Percentiles rank a stretch among this genome's conserved stretches.
phyloP scores from a whole-genome alignment of 2,329 filamentous ascomycete genomes.

The Ilyonectria sp. region DNA sequence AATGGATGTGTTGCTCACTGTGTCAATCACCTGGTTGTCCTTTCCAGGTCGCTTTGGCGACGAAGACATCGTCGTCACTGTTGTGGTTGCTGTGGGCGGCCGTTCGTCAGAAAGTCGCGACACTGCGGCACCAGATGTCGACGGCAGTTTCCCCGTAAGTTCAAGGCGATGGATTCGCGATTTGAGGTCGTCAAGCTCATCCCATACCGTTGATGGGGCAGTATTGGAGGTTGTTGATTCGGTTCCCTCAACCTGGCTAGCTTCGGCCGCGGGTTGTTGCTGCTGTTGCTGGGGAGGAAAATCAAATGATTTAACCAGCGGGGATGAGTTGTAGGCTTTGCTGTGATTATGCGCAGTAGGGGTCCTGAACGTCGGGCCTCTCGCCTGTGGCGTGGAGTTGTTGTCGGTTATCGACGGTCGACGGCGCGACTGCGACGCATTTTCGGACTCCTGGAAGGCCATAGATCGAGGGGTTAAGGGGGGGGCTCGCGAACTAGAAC shows the following conservation, averaged over 20 bases:
- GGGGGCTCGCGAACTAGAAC: constrained; percentile 57
- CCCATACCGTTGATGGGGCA: constrained; percentile 95
- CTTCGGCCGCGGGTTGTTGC: constrained; percentile 42
- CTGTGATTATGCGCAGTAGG: constrained; percentile 43
- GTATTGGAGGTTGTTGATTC: constrained; percentile 92
- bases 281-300: constrained; percentile 46
- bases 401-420: constrained; percentile 66
- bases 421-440: constrained; percentile 50
- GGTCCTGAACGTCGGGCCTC: constrained; percentile 61
- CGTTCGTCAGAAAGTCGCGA: constrained; percentile 83
- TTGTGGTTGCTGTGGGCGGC: constrained; percentile 91
- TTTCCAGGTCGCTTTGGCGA: constrained; percentile 80
- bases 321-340: constrained; percentile 71
- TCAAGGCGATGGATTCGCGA: constrained; percentile 93
- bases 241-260: constrained; percentile 73
- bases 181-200: constrained; percentile 96
- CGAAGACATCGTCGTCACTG: constrained; percentile 89
- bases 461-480: constrained; percentile 66
- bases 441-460: constrained; percentile 62
- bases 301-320: constrained; percentile 64
- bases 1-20: constrained; percentile 58
- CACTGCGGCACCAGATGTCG: constrained; percentile 86
- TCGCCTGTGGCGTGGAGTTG: constrained; percentile 56
- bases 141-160: constrained; percentile 87
- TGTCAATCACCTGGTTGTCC: constrained; percentile 49